Evolutionary conservation across 1,139 yeast species (phyloP), one percentile per base, ranked within the genome.

Genomic region (Arxiozyma telluris): DNA sequence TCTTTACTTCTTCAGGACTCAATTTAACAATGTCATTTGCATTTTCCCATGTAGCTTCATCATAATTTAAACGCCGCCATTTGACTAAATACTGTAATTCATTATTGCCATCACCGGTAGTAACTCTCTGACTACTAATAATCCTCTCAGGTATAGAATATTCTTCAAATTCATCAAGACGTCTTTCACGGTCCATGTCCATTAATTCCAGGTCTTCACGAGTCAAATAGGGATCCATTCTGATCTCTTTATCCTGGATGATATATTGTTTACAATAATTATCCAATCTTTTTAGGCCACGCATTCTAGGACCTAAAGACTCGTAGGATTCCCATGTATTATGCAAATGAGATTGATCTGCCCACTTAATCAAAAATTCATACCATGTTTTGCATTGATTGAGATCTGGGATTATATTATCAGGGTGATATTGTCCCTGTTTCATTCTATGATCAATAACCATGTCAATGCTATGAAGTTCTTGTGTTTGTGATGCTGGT

Each of bases 21-120:
- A 86, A 72, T 56, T 80, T 79, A 1, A 94, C 97, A 60, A 94
- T 89, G 59, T 81, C 85, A 54, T 84, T 85, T 1, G 96, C 98
- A 62, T 84, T 82, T 72, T 94, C 99, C 98, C 98, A 94, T 4
- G 98, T 89, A 59, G 96, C 89, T 61, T 88, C 95, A 70, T 94
- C 98, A 66, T 94, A 94, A 65, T 91, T 87, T 47, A 94, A 76
- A 56, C 98, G 79, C 67, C 83, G 85, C 98, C 98, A 93, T 70
- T 94, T 94, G 57, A 91, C 93, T 57, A 85, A 80, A 68, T 93
- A 94, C 65, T 84, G 86, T 59, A 93, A 75, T 56, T 80, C 83
- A 39, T 83, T 82, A 42, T 77, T 77, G 39, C 88, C 93, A 57
- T 77, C 81, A 15, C 78, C 82, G 34, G 77, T 76, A 6, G 74